These are phyloP conservation scores for Pseudogymnoascus sp. DNA, from an alignment of 2,329 filamentous ascomycete species.

Conservation along the genomic window DNA sequence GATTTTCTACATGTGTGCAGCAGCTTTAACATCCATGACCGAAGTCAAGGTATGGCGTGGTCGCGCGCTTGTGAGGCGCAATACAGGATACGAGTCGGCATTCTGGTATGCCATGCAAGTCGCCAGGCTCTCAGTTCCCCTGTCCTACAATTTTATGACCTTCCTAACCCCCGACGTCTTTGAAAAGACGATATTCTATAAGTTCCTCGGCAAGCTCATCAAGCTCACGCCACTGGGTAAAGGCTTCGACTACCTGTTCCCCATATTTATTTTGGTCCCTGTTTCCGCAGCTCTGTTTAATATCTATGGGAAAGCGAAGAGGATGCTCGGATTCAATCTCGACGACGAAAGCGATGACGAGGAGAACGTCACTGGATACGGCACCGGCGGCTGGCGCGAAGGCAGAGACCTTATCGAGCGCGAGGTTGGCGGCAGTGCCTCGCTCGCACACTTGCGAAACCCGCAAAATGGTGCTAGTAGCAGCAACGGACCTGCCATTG, in stretches of 20 bases:
- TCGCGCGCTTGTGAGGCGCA: conserved; percentile 77
- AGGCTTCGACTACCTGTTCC: conserved; percentile 84
- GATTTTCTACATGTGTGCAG: conserved; percentile 94
- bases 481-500: conserved; percentile 28
- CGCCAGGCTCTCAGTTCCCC: conserved; percentile 82
- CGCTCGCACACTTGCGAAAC: conserved; percentile 40
- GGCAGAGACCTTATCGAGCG: conserved; percentile 84
- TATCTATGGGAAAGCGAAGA: conserved; percentile 74
- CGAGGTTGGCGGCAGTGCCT: conserved; percentile 62
- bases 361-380: conserved; percentile 58
- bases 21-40: conserved; percentile 77
- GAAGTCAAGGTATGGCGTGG: conserved; percentile 98
- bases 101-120: conserved; percentile 95
- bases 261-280: conserved; percentile 77
- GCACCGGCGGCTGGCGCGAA: conserved; percentile 82
- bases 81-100: conserved; percentile 86
- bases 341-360: conserved; percentile 60
- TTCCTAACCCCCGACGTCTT: conserved; percentile 71
- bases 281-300: conserved; percentile 83
- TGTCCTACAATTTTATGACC: conserved; percentile 94
- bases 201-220: conserved; percentile 76
- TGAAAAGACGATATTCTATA: conserved; percentile 72
- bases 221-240: conserved; percentile 74
- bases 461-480: neutral
- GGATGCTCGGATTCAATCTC: conserved; percentile 67